phyloP scores from a whole-genome alignment of 2,329 filamentous ascomycete genomes.

The Parasarocladium wereldwijsianum region DNA sequence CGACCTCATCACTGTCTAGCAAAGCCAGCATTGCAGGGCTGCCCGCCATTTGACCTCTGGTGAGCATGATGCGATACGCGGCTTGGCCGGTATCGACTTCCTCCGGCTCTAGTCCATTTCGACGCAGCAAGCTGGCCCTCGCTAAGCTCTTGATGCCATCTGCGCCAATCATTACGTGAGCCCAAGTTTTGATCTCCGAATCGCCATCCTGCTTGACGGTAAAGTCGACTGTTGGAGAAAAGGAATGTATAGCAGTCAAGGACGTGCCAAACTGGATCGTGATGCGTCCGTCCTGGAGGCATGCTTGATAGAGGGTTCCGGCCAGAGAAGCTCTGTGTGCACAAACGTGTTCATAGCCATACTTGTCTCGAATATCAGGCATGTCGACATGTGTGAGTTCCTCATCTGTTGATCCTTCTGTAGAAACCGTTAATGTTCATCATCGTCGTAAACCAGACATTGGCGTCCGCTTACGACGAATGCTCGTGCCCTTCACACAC shows the following conservation, averaged over 20 bases:
- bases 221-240: slow-evolving; percentile 44
- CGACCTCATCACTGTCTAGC: slow-evolving; percentile 51
- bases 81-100: slow-evolving; percentile 61
- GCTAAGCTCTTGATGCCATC: slow-evolving; percentile 41
- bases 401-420: slow-evolving; percentile 50
- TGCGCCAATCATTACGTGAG: slow-evolving; percentile 35
- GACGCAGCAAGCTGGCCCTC: slow-evolving; percentile 37
- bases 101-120: slow-evolving; percentile 33
- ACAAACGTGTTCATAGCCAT: slow-evolving; percentile 66
- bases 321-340: slow-evolving; percentile 64
- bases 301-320: slow-evolving; percentile 54
- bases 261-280: slow-evolving; percentile 52
- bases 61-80: slow-evolving; percentile 66
- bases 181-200: too few relatives aligned
- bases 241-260: slow-evolving; percentile 41
- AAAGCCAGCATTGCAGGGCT: slow-evolving; percentile 56
- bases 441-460: neutral
- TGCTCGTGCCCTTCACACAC: slow-evolving; percentile 55
- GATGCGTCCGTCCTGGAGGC: slow-evolving; percentile 45
- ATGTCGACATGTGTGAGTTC: slow-evolving; percentile 61
- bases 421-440: neutral
- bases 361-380: slow-evolving; percentile 49
- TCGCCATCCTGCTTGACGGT: slow-evolving; percentile 38
- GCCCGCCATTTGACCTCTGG: slow-evolving; percentile 47
- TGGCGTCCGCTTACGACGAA: slow-evolving; percentile 36